These are phyloP conservation scores for Leccinum griseonigrum DNA, from an alignment of 1,284 basidiomycete genomes.

Conservation along the genomic window DNA sequence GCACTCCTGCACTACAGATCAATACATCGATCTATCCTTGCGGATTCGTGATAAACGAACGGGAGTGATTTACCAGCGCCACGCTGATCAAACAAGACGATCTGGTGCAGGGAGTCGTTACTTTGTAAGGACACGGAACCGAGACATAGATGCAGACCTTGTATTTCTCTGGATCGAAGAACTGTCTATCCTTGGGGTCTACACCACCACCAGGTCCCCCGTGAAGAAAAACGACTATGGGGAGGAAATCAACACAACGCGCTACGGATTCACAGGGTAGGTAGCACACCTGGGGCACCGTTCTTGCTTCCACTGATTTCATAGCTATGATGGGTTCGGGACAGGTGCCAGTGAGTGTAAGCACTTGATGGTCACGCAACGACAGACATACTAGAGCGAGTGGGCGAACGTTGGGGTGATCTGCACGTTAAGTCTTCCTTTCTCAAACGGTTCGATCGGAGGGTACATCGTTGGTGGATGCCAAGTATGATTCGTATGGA, in stretches of 20 bases:
- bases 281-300: slow-evolving; percentile 66
- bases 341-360: slow-evolving; percentile 7
- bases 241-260: not conserved
- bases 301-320: slow-evolving; percentile 77
- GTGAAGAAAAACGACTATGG: slow-evolving; percentile 78
- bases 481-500: not conserved
- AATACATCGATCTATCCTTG: slow-evolving; percentile 11
- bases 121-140: slow-evolving; percentile 3
- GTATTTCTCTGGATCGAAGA: slow-evolving; percentile 84
- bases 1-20: slow-evolving; percentile 51
- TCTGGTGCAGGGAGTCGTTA: slow-evolving; percentile 40
- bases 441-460: slow-evolving; percentile 60
- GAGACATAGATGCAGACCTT: slow-evolving; percentile 46
- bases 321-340: slow-evolving; percentile 49
- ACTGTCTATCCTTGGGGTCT: slow-evolving; percentile 64
- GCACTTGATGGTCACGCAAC: not conserved
- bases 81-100: slow-evolving; percentile 81
- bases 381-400: slow-evolving; percentile 66
- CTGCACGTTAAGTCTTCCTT: slow-evolving; percentile 69
- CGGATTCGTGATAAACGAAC: slow-evolving; percentile 37
- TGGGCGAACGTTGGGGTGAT: slow-evolving; percentile 51
- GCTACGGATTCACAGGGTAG: not conserved
- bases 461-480: slow-evolving; percentile 50
- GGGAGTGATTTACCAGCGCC: slow-evolving; percentile 86
- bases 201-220: slow-evolving; percentile 81